These are phyloP conservation scores for Sequoia sempervirens DNA, from an alignment of 75 land plant genomes.

Conservation along the genomic window DNA sequence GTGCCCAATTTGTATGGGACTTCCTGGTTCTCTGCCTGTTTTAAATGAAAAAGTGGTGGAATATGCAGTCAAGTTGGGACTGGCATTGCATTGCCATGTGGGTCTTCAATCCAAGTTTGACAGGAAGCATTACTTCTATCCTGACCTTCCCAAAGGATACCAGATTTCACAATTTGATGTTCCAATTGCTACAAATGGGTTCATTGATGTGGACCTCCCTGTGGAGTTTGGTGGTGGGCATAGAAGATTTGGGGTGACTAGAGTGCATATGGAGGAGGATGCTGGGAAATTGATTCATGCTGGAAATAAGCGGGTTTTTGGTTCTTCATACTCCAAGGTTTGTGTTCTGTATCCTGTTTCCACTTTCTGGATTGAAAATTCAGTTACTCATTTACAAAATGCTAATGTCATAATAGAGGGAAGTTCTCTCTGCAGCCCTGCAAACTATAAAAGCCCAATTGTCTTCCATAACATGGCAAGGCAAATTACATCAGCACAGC, in stretches of 20 bases:
- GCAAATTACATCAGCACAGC: not conserved
- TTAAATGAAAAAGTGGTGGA: slow-evolving; percentile 72
- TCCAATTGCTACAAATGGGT: slow-evolving; percentile 69
- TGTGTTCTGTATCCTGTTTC: not conserved
- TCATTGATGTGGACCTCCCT: slow-evolving; percentile 78
- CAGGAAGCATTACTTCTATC: slow-evolving; percentile 88
- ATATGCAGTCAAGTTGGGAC: slow-evolving; percentile 70
- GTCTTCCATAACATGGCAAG: not conserved
- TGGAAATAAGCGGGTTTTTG: slow-evolving; percentile 29
- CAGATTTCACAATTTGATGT: slow-evolving; percentile 94
- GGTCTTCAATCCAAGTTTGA: slow-evolving; percentile 80
- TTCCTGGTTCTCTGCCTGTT: slow-evolving; percentile 81
- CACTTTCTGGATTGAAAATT: not conserved
- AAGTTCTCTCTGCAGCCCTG: not conserved
- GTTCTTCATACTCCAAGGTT: not conserved
- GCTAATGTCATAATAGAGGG: too few relatives aligned
- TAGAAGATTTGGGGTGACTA: slow-evolving; percentile 74
- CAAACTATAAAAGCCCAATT: not conserved
- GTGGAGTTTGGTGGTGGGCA: slow-evolving; percentile 91
- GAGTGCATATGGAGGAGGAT: slow-evolving; percentile 98
- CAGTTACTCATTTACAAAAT: not conserved
- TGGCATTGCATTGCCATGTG: slow-evolving; percentile 69
- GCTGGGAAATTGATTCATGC: slow-evolving; percentile 90
- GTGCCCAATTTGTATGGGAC: slow-evolving; percentile 91
- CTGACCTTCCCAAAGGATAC: slow-evolving; percentile 94